These are phyloP conservation scores for Prunella vulgaris DNA, from an alignment of 257 asterid species.

Conservation along the genomic window DNA sequence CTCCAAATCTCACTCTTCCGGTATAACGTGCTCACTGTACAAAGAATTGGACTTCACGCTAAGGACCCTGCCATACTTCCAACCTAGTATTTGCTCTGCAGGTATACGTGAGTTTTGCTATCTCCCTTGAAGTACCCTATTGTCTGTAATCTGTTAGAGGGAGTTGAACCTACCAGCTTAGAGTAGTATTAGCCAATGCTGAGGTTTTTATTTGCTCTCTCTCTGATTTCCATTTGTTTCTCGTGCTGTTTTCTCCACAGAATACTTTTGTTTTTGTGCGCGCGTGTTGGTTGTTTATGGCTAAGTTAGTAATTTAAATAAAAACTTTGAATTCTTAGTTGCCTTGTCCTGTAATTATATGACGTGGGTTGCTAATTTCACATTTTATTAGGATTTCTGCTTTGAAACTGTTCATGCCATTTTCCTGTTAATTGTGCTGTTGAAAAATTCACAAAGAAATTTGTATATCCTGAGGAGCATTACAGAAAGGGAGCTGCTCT, in stretches of 20 bases:
- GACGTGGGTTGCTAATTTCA: too few species aligned
- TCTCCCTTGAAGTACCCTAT: neutral
- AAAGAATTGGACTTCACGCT: neutral
- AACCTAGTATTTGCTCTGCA: neutral
- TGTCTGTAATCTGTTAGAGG: neutral
- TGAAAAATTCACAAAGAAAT: slow-evolving; percentile 91
- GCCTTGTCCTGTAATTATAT: too few species aligned
- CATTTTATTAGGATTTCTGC: too few species aligned
- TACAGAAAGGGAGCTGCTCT: slow-evolving; percentile 70
- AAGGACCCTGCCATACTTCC: neutral
- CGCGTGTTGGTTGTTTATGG: neutral
- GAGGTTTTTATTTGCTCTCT: neutral
- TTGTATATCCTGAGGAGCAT: slow-evolving; percentile 89
- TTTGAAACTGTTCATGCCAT: too few species aligned
- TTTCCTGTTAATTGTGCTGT: slow-evolving; percentile 59
- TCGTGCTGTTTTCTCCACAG: neutral
- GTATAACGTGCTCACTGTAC: neutral
- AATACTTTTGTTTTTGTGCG: neutral
- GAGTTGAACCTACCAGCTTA: neutral
- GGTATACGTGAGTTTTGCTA: neutral
- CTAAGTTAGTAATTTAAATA: neutral
- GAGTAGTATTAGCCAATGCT: neutral
- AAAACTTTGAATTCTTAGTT: too few species aligned
- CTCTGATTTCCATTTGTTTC: neutral
- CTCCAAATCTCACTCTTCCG: neutral